Evolutionary conservation across 495 filamentous ascomycete genomes (phyloP).

Genomic region (Neurospora terricola): DNA sequence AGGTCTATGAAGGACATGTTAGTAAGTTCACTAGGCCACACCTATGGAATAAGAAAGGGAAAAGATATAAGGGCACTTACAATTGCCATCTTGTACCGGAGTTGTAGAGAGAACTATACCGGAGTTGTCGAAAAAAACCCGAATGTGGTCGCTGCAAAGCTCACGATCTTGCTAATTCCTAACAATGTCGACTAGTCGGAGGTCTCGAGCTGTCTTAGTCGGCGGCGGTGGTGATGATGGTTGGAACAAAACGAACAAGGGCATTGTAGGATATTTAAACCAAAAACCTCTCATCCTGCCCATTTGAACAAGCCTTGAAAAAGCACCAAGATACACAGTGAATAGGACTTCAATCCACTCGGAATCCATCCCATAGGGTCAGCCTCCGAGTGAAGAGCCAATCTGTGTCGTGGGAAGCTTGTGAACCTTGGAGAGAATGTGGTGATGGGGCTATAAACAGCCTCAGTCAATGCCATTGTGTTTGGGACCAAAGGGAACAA

Average conservation of each 20-base stretch:
- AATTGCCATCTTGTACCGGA: background rate
- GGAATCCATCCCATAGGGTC: too few species aligned
- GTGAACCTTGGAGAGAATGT: too few species aligned
- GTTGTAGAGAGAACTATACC: too few species aligned
- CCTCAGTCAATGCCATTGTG: too few species aligned
- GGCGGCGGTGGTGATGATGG: background rate
- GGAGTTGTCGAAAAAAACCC: background rate
- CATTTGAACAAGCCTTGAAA: background rate
- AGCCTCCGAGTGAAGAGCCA: too few species aligned
- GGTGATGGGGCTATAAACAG: too few species aligned
- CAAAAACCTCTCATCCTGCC: background rate
- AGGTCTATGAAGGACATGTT: background rate
- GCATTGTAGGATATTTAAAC: background rate
- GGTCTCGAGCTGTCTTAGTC: background rate
- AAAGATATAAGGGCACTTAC: background rate
- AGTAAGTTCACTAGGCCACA: background rate
- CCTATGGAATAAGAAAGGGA: background rate
- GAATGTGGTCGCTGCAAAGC: background rate
- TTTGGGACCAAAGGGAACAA: too few species aligned
- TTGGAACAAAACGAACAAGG: background rate
- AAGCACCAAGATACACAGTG: too few species aligned
- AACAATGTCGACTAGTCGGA: background rate
- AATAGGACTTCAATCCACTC: too few species aligned
- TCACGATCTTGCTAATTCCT: background rate
- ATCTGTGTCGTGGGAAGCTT: too few species aligned